Conservation (phyloP, 2,329 filamentous ascomycete genomes). For the Hymenoscyphus infarciens region DNA sequence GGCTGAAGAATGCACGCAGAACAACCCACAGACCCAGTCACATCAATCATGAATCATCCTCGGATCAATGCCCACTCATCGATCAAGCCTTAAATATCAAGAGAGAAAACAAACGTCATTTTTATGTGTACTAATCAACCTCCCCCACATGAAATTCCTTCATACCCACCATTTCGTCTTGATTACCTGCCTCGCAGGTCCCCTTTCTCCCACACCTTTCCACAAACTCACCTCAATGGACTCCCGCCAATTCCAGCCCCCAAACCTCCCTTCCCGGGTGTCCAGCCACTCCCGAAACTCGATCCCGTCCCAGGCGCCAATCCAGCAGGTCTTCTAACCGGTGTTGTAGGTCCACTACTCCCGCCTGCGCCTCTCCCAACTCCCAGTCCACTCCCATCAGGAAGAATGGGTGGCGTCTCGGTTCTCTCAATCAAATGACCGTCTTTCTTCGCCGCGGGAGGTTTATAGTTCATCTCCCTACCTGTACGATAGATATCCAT, state of each 20-base stretch:
- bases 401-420: constrained; percentile 51
- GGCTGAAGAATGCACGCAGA: too few relatives aligned
- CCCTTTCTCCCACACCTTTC: background rate
- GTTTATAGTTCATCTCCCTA: constrained; percentile 54
- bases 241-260: constrained; percentile 26
- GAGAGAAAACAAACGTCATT: background rate
- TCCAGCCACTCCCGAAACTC: constrained; percentile 38
- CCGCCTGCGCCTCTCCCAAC: background rate
- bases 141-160: background rate
- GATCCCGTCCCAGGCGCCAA: constrained; percentile 33
- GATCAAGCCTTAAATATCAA: background rate
- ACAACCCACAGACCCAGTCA: too few relatives aligned
- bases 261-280: constrained; percentile 41
- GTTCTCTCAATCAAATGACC: constrained; percentile 44
- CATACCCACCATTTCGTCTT: too few relatives aligned
- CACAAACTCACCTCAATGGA: constrained; percentile 22
- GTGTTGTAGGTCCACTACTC: constrained; percentile 43
- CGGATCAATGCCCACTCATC: background rate
- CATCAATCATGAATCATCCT: background rate
- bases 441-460: constrained; percentile 46
- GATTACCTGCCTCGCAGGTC: background rate
- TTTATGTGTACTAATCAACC: background rate
- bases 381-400: constrained; percentile 27
- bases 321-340: constrained; percentile 41
- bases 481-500: constrained; percentile 77